phyloP scores from a whole-genome alignment of 495 filamentous ascomycete species.

The Beverwykella pulmonaria region DNA sequence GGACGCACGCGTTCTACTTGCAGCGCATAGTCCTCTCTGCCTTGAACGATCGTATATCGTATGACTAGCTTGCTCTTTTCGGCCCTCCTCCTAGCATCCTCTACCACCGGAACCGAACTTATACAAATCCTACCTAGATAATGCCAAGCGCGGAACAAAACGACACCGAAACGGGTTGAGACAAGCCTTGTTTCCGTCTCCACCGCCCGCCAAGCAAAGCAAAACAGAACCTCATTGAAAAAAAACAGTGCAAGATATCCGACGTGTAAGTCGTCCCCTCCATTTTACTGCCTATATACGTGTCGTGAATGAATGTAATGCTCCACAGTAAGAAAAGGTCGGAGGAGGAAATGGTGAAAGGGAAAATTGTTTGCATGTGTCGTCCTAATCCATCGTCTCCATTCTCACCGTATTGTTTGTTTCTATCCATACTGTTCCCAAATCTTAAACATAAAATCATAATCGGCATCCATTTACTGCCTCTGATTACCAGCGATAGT shows the following conservation, averaged over 20 bases:
- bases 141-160: not conserved
- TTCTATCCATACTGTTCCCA: not conserved
- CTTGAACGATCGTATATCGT: no score
- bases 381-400: not conserved
- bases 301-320: not conserved
- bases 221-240: not conserved
- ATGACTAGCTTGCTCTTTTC: no score
- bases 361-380: not conserved
- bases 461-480: not conserved
- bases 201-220: not conserved
- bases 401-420: not conserved
- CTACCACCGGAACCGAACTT: no score
- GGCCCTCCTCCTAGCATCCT: no score
- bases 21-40: no score
- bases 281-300: not conserved
- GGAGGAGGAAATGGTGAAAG: not conserved
- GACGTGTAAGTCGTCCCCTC: not conserved
- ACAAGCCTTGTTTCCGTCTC: constrained; percentile 1
- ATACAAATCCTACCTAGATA: no score
- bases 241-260: not conserved
- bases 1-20: no score
- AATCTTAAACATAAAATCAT: not conserved
- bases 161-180: constrained; percentile 3
- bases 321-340: not conserved
- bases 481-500: constrained; percentile 25